Evolutionary conservation across 352 stramenopile species (phyloP).

Genomic region (Phytophthora citrophthora): DNA sequence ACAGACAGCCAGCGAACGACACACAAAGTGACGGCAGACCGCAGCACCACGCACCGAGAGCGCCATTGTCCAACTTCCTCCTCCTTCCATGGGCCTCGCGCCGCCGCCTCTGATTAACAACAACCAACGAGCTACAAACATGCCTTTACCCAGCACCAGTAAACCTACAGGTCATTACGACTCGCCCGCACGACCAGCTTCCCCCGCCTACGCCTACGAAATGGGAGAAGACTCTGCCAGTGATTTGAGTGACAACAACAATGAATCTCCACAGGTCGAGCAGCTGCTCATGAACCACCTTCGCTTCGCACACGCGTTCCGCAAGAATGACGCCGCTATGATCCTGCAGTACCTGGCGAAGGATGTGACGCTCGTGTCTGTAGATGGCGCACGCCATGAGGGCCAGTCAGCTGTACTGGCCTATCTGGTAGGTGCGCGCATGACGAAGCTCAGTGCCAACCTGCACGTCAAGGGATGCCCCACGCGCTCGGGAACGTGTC

Average conservation of each 20-base stretch:
- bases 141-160: conserved; percentile 15
- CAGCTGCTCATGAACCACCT: conserved; percentile 64
- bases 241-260: conserved; percentile 17
- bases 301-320: conserved; percentile 71
- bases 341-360: conserved; percentile 71
- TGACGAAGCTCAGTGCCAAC: conserved; percentile 74
- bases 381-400: conserved; percentile 50
- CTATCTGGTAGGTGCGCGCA: conserved; percentile 69
- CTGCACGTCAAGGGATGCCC: conserved; percentile 69
- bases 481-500: conserved; percentile 47
- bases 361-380: conserved; percentile 57
- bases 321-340: conserved; percentile 75
- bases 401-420: conserved; percentile 73
- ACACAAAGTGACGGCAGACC: conserved; percentile 2
- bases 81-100: conserved; percentile 27
- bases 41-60: conserved; percentile 4
- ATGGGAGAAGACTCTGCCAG: conserved; percentile 8
- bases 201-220: conserved; percentile 23
- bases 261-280: conserved; percentile 36
- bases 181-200: conserved; percentile 19
- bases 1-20: conserved; percentile 14
- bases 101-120: conserved; percentile 5
- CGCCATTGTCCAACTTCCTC: conserved; percentile 20
- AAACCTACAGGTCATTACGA: conserved; percentile 12
- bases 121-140: conserved; percentile 2